Evolutionary conservation across 495 filamentous ascomycete genomes (phyloP).

Genomic region (Annulohypoxylon nitens): DNA sequence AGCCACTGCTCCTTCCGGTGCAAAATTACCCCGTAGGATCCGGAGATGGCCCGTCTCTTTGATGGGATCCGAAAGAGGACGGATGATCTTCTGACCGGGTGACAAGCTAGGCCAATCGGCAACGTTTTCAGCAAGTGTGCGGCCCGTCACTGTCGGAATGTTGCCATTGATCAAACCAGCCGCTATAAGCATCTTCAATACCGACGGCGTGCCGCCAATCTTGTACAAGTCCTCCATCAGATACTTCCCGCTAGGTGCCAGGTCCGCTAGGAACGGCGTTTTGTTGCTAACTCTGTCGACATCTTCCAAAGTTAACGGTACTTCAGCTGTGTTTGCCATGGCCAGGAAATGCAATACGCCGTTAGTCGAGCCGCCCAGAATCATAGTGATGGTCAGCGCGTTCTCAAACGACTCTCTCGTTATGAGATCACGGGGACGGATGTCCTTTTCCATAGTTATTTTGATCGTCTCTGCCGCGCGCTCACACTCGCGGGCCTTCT

Average conservation of each 20-base stretch:
- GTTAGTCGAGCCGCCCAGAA: constrained; percentile 90
- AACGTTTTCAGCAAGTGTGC: constrained; percentile 90
- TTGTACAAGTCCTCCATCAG: constrained; percentile 97
- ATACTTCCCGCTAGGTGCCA: constrained; percentile 88
- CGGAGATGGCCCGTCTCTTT: constrained; percentile 90
- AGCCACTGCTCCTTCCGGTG: constrained; percentile 91
- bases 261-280: constrained; percentile 93
- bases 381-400: constrained; percentile 93
- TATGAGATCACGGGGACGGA: constrained; percentile 85
- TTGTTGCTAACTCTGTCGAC: constrained; percentile 88
- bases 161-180: constrained; percentile 84
- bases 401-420: constrained; percentile 92
- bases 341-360: constrained; percentile 94
- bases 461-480: constrained; percentile 89
- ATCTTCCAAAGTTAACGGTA: constrained; percentile 87
- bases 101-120: constrained; percentile 82
- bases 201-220: constrained; percentile 89
- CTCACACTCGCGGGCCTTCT: constrained; percentile 92
- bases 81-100: constrained; percentile 87
- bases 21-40: constrained; percentile 89
- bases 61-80: constrained; percentile 84
- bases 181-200: constrained; percentile 91
- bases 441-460: constrained; percentile 85
- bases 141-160: constrained; percentile 92
- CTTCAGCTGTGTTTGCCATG: constrained; percentile 91